phyloP scores from a whole-genome alignment of 805 yeast species.

The Yarrowia deformans region DNA sequence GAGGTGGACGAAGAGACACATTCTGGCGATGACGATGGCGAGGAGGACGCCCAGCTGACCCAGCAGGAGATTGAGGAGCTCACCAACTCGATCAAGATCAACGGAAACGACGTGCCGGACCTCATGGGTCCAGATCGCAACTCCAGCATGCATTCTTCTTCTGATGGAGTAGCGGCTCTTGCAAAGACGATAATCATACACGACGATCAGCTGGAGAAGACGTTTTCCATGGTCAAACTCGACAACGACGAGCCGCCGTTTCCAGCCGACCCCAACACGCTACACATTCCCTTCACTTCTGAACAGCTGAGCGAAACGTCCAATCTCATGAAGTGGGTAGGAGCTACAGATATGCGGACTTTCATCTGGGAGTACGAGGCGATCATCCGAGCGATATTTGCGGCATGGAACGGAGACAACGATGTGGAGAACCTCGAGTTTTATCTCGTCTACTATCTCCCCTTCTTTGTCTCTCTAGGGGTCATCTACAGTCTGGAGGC shows the following conservation, averaged over 20 bases:
- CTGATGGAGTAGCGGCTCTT: background rate
- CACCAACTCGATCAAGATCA: background rate
- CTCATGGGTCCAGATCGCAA: constrained; percentile 14
- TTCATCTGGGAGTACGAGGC: constrained; percentile 39
- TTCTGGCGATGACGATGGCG: background rate
- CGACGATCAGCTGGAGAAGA: constrained; percentile 34
- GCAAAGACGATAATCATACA: constrained; percentile 3
- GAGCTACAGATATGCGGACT: constrained; percentile 34
- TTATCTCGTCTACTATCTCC: constrained; percentile 29
- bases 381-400: constrained; percentile 33
- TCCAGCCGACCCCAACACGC: background rate
- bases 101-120: background rate
- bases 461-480: constrained; percentile 19
- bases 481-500: constrained; percentile 28
- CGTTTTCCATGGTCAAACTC: constrained; percentile 17
- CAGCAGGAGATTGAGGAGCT: background rate
- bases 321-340: constrained; percentile 25
- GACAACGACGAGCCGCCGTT: constrained; percentile 12
- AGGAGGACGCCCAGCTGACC: background rate
- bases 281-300: constrained; percentile 31
- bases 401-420: constrained; percentile 30
- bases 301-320: constrained; percentile 32
- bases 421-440: constrained; percentile 37
- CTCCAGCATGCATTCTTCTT: constrained; percentile 8
- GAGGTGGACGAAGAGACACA: background rate